These are phyloP conservation scores for Sphaceloma murrayae DNA, from an alignment of 2,329 filamentous ascomycete species.

Conservation along the genomic window DNA sequence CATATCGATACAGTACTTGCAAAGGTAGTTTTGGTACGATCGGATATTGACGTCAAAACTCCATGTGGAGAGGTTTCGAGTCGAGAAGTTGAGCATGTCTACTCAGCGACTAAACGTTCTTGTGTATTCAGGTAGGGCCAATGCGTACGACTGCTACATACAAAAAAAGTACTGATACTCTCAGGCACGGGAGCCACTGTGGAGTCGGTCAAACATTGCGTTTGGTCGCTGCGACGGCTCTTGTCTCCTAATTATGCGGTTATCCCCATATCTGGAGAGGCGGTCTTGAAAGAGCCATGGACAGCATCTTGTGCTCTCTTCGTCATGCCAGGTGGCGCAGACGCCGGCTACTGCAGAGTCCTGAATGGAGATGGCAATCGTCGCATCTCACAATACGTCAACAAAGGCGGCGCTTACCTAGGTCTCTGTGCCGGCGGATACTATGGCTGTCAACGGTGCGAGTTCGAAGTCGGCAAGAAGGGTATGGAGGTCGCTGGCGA, in stretches of 20 bases:
- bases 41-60: too few relatives aligned
- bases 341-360: slow-evolving; percentile 78
- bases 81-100: too few relatives aligned
- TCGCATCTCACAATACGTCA: slow-evolving; percentile 74
- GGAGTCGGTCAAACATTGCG: slow-evolving; percentile 80
- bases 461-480: slow-evolving; percentile 81
- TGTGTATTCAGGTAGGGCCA: slow-evolving; percentile 70
- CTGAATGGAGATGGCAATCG: slow-evolving; percentile 84
- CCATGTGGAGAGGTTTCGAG: too few relatives aligned
- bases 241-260: slow-evolving; percentile 89
- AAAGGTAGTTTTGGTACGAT: background rate
- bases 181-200: slow-evolving; percentile 73
- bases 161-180: slow-evolving; percentile 17
- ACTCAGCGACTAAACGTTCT: slow-evolving; percentile 74
- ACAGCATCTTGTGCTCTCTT: slow-evolving; percentile 73
- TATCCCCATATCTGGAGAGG: slow-evolving; percentile 67
- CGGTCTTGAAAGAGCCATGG: slow-evolving; percentile 88
- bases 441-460: slow-evolving; percentile 70
- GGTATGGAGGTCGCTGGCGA: slow-evolving; percentile 75
- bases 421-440: slow-evolving; percentile 94
- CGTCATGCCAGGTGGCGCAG: slow-evolving; percentile 89
- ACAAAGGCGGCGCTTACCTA: slow-evolving; percentile 73
- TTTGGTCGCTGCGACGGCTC: slow-evolving; percentile 75
- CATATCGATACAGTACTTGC: slow-evolving; percentile 21
- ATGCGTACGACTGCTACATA: background rate